phyloP scores from a whole-genome alignment of 305 asterid species.

The Fraxinus albicans region DNA sequence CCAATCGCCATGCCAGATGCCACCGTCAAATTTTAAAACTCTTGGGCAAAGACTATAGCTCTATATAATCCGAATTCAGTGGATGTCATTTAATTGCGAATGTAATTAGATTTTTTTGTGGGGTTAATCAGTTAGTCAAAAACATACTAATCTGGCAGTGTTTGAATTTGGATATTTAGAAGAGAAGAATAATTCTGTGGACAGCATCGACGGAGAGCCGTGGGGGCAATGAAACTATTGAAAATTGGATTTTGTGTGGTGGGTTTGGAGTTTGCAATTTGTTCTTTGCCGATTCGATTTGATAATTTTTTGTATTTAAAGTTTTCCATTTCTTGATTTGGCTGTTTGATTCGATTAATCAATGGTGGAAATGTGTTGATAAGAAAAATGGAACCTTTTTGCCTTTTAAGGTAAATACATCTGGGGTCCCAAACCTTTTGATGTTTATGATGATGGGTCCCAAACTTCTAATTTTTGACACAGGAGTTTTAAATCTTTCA shows the following conservation, averaged over 20 bases:
- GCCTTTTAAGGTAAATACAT: not conserved
- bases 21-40: constrained; percentile 33
- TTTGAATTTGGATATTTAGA: not conserved
- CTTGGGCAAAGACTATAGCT: not conserved
- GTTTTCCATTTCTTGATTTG: not conserved
- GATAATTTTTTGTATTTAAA: not conserved
- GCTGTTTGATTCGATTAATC: not conserved
- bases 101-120: not conserved
- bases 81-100: not conserved
- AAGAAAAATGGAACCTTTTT: not conserved
- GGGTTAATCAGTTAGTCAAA: not conserved
- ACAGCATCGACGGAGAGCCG: not conserved
- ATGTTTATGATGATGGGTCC: not conserved
- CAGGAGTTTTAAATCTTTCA: not conserved
- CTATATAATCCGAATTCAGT: not conserved
- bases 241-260: not conserved
- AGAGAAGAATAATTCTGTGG: not conserved
- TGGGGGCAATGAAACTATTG: not conserved
- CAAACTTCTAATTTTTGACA: no score
- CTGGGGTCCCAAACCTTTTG: not conserved
- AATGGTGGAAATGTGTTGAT: not conserved
- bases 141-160: not conserved
- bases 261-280: not conserved
- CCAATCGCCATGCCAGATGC: constrained; percentile 43
- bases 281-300: not conserved